These are phyloP conservation scores for Russula dissimulans DNA, from an alignment of 768 basidiomycete genomes.

Conservation along the genomic window DNA sequence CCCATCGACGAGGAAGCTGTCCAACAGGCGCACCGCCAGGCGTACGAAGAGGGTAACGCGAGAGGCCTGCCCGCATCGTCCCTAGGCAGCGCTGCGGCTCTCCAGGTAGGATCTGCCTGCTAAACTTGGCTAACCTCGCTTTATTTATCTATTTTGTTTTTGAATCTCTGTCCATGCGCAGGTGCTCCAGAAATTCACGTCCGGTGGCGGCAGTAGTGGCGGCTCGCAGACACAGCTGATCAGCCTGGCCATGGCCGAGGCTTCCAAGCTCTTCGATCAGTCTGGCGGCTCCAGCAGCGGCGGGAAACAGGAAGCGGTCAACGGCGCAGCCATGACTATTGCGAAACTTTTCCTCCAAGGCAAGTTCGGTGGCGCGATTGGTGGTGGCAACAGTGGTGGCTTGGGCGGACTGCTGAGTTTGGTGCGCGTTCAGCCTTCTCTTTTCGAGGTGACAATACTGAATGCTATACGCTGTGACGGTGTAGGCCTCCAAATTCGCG, in stretches of 20 bases:
- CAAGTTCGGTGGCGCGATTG: conserved; percentile 42
- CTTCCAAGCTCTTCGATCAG: conserved; percentile 63
- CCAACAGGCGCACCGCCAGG: conserved; percentile 49
- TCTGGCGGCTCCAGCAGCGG: conserved; percentile 55
- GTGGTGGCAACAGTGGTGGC: conserved; percentile 64
- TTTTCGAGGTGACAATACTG: conserved; percentile 18
- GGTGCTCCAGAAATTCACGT: conserved; percentile 62
- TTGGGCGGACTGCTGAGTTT: conserved; percentile 44
- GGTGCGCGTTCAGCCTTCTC: not conserved
- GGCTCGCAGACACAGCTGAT: conserved; percentile 55
- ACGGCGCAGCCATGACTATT: conserved; percentile 75
- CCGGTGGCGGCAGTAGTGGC: conserved; percentile 33
- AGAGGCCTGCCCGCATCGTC: conserved; percentile 47
- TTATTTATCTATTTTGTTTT: too few species aligned
- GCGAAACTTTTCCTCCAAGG: conserved; percentile 75
- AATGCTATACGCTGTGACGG: not conserved
- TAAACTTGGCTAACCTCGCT: too few species aligned
- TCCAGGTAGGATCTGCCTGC: conserved; percentile 39
- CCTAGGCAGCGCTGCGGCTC: conserved; percentile 70
- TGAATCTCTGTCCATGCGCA: conserved; percentile 23
- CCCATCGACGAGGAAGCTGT: conserved; percentile 63
- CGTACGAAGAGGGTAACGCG: conserved; percentile 46
- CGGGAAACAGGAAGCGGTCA: conserved; percentile 77
- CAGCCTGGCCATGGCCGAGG: conserved; percentile 81
- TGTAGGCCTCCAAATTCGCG: conserved; percentile 11